Evolutionary conservation across 345 rosid genomes (phyloP).

Genomic region (Eucalyptus sp.): DNA sequence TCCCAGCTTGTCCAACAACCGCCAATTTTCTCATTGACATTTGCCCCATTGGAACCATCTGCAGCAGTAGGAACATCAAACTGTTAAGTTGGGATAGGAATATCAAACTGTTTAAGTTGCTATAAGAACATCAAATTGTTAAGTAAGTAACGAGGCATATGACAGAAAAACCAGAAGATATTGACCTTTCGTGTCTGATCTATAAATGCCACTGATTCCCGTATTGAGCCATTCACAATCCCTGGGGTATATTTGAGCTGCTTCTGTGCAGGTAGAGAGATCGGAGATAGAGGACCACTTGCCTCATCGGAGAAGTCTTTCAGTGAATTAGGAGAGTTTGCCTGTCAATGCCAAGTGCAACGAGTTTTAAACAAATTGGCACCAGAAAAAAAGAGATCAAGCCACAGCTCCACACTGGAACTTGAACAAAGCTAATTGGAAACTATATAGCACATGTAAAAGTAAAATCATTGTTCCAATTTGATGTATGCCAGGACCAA

Average conservation of each 20-base stretch:
- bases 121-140: background rate
- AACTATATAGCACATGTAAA: background rate
- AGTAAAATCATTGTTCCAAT: background rate
- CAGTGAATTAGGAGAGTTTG: slow-evolving; percentile 46
- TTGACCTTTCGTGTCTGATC: slow-evolving; percentile 57
- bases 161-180: background rate
- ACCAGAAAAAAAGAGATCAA: background rate
- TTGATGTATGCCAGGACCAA: background rate
- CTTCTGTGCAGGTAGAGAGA: slow-evolving; percentile 79
- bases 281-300: slow-evolving; percentile 52
- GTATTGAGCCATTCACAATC: slow-evolving; percentile 55
- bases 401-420: background rate
- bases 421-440: background rate
- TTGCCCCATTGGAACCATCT: slow-evolving; percentile 92
- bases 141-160: background rate
- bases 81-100: background rate
- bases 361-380: background rate
- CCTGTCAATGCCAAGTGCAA: slow-evolving; percentile 23
- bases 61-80: slow-evolving; percentile 3
- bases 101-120: background rate
- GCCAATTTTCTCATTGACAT: slow-evolving; percentile 60
- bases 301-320: slow-evolving; percentile 51
- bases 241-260: slow-evolving; percentile 90
- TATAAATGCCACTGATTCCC: slow-evolving; percentile 50
- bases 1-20: slow-evolving; percentile 66